phyloP scores from a whole-genome alignment of 768 basidiomycete species.

The Saitozyma sp. region DNA sequence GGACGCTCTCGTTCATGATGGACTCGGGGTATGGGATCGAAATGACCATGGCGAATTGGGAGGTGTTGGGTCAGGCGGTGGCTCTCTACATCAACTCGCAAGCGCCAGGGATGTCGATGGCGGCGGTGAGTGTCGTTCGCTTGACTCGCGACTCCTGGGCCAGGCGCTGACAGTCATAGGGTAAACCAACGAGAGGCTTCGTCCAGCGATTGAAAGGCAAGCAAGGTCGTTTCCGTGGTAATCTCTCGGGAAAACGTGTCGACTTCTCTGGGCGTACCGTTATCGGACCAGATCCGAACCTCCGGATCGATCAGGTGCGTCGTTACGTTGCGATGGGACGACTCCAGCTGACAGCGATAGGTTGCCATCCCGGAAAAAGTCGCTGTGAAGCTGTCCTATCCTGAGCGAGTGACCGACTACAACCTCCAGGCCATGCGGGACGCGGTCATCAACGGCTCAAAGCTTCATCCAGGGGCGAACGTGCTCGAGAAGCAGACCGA shows the following conservation, averaged over 20 bases:
- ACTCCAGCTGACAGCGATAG: constrained; percentile 23
- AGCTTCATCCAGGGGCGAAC: constrained; percentile 91
- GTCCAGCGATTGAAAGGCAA: constrained; percentile 98
- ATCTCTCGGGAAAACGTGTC: constrained; percentile 96
- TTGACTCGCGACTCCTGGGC: not conserved
- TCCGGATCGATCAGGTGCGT: constrained; percentile 86
- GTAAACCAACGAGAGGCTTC: constrained; percentile 95
- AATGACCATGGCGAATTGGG: constrained; percentile 64
- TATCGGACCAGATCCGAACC: constrained; percentile 98
- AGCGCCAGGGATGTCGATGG: constrained; percentile 76
- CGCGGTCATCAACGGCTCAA: constrained; percentile 83
- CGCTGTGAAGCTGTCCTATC: constrained; percentile 91
- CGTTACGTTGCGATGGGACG: not conserved
- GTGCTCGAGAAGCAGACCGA: constrained; percentile 33
- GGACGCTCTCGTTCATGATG: constrained; percentile 84
- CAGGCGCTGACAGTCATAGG: constrained; percentile 45
- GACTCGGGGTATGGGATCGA: constrained; percentile 65
- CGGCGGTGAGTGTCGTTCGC: constrained; percentile 56
- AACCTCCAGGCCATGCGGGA: constrained; percentile 75
- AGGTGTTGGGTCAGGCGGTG: constrained; percentile 87
- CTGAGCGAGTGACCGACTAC: constrained; percentile 87
- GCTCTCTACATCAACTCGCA: constrained; percentile 99
- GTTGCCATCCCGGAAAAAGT: constrained; percentile 94
- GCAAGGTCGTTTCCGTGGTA: constrained; percentile 97
- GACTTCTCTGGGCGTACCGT: constrained; percentile 98